Evolutionary conservation across 257 asterid species (phyloP).

Genomic region (Primulina eburnea): DNA sequence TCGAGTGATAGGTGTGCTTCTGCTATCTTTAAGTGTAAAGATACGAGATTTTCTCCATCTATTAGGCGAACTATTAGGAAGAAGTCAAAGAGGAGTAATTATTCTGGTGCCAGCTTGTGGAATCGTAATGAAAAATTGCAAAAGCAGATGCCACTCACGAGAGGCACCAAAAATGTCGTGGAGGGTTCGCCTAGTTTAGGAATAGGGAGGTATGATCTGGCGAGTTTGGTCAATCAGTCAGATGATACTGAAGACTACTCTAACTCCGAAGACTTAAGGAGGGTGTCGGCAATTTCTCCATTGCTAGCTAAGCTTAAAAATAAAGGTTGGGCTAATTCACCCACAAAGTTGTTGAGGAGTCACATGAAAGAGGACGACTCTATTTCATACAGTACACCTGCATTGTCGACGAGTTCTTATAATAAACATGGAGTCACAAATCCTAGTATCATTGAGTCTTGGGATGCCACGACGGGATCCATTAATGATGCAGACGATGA

Average conservation of each 20-base stretch:
- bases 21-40: constrained; percentile 54
- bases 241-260: constrained; percentile 74
- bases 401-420: constrained; percentile 74
- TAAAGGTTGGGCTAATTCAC: constrained; percentile 53
- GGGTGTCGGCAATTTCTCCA: constrained; percentile 64
- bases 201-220: constrained; percentile 53
- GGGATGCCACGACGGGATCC: constrained; percentile 73
- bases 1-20: constrained; percentile 56
- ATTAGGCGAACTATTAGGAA: constrained; percentile 51
- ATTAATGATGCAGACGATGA: constrained; percentile 76
- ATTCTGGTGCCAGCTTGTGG: constrained; percentile 36
- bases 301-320: constrained; percentile 65
- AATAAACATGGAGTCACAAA: constrained; percentile 51
- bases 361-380: constrained; percentile 70
- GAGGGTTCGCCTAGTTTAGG: constrained; percentile 40
- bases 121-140: constrained; percentile 50
- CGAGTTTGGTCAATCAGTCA: constrained; percentile 64
- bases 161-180: constrained; percentile 37
- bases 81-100: constrained; percentile 44
- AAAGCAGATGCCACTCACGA: constrained; percentile 40
- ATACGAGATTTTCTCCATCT: constrained; percentile 52
- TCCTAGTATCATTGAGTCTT: constrained; percentile 76
- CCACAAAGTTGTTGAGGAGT: constrained; percentile 40
- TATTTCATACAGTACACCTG: constrained; percentile 65
- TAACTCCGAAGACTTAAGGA: constrained; percentile 66